These are phyloP conservation scores for Cercospora zeina DNA, from an alignment of 2,329 filamentous ascomycete genomes.

Conservation along the genomic window DNA sequence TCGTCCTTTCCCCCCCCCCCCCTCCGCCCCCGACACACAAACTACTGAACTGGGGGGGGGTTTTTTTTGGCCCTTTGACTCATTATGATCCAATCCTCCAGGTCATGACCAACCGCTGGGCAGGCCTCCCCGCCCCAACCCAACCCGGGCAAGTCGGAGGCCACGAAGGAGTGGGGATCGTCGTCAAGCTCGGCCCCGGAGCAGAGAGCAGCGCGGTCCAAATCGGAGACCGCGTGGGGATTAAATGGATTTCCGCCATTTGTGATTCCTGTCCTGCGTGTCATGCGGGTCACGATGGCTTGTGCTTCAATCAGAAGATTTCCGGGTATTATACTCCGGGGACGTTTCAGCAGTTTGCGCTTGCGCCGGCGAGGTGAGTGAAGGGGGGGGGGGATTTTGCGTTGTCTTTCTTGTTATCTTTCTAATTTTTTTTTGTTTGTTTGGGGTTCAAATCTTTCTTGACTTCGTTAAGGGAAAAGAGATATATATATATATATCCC, in stretches of 20 bases:
- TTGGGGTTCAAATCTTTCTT: no score
- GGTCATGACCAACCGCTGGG: constrained; percentile 47
- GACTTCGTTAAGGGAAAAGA: no score
- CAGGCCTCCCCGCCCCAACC: constrained; percentile 57
- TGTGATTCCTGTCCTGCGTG: constrained; percentile 59
- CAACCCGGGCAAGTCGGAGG: constrained; percentile 65
- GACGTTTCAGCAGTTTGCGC: constrained; percentile 70
- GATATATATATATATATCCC: no score
- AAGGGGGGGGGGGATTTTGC: no score
- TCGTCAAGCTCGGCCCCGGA: constrained; percentile 65
- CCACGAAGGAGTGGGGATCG: constrained; percentile 65
- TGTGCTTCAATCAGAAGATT: constrained; percentile 58
- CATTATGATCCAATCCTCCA: no score
- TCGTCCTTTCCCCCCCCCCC: not conserved
- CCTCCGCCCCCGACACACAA: no score
- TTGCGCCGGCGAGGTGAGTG: constrained; percentile 55
- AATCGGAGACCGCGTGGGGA: constrained; percentile 67
- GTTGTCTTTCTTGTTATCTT: not conserved
- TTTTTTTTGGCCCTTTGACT: no score
- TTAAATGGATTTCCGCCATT: constrained; percentile 65
- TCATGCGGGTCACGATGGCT: constrained; percentile 55
- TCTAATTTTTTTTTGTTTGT: no score
- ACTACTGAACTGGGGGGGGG: no score
- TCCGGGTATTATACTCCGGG: constrained; percentile 69
- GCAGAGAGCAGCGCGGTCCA: constrained; percentile 59